Evolutionary conservation across 345 rosid species (phyloP).

Genomic region (Stellera chamaejasme): DNA sequence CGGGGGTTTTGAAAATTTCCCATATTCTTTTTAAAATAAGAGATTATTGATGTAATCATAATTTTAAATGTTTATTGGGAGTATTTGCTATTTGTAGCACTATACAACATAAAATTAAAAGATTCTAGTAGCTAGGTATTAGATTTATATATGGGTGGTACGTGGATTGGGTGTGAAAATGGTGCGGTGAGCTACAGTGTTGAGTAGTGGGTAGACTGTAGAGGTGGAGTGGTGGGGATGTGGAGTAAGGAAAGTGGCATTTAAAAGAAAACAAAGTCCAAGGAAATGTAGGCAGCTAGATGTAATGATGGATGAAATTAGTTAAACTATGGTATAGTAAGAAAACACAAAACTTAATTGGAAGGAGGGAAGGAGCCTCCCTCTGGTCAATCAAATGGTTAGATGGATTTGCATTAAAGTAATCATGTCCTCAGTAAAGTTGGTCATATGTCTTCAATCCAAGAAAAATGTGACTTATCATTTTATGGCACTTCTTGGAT

Average conservation of each 20-base stretch:
- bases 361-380: background rate
- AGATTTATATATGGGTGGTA: slow-evolving; percentile 20
- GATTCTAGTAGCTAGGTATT: background rate
- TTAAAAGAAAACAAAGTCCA: slow-evolving; percentile 24
- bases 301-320: slow-evolving; percentile 9
- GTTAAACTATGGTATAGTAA: background rate
- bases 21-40: background rate
- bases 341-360: slow-evolving; percentile 4
- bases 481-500: slow-evolving; percentile 37
- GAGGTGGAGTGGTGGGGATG: slow-evolving; percentile 21
- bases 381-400: slow-evolving; percentile 23
- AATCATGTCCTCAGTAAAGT: slow-evolving; percentile 27
- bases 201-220: slow-evolving; percentile 32
- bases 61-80: too few species aligned
- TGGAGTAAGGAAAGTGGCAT: slow-evolving; percentile 19
- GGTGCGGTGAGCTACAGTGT: background rate
- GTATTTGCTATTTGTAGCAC: too few species aligned
- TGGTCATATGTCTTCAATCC: slow-evolving; percentile 23
- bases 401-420: slow-evolving; percentile 44
- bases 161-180: slow-evolving; percentile 28
- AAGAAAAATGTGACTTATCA: slow-evolving; percentile 30
- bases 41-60: too few species aligned
- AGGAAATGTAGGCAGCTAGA: slow-evolving; percentile 8
- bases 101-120: too few species aligned
- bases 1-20: too few species aligned